Base-by-base conservation (phyloP, 352 stramenopile species). In the Phytophthora uliginosa region DNA sequence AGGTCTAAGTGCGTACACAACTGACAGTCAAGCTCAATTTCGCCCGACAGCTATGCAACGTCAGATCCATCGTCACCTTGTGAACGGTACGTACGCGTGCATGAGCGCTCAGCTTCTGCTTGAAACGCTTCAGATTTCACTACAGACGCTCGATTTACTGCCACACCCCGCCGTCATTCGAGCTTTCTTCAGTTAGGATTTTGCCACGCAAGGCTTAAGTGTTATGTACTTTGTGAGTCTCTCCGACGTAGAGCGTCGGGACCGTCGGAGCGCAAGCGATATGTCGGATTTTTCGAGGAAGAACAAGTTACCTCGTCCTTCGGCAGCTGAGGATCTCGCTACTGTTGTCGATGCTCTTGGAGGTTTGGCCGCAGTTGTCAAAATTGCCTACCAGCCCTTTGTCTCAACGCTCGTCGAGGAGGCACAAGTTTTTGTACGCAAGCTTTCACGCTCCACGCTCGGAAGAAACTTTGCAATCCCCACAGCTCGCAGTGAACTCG, bases 161-260 rank as follows among this genome's bases (percentile, higher is more conserved):
- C 63, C 63, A 69, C 62, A 63, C 34, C 53, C 63, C 0, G 54
- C 63, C 2, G 54, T 70, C n/a, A 40, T 63, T 6, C 42, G 63
- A 36, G 53, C 40, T 31, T 31, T 70, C 8, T 59, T 40, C 20
- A 51, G 52, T 9, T 62, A 28, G 54, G 40, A 63, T 50, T 69
- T 70, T 53, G 42, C 18, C 0, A 63, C 22, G 10, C 42, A 55
- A 24, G 63, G 54, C 0, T 13, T 70, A 10, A 34, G 22, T 7
- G 38, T 51, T 18, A 51, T 70, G 63, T 40, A 70, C 31, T 70
- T 70, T 28, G n/a, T 24, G 15, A 53, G 52, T 24, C 13, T 48
- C 9, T 33, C 53, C 12, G 60, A 59, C 6, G 8, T 18, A 0
- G 60, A 59, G 17, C 51, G 61, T 7, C 61, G 61, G 5, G 20